Conservation (phyloP, 495 filamentous ascomycete genomes). For the Aspergillus incahuasiensis region DNA sequence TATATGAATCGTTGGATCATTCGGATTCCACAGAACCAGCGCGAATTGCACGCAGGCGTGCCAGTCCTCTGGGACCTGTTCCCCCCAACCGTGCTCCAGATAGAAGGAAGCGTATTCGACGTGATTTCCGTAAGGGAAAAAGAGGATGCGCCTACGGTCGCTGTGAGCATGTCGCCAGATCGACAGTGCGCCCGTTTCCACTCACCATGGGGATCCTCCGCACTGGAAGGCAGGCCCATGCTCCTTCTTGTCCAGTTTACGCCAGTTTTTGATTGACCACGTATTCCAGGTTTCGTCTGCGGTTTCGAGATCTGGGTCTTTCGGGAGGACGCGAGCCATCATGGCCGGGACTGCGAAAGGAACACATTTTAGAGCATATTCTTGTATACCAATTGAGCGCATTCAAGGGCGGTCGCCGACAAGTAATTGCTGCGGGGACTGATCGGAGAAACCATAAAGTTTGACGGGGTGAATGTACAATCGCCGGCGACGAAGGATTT, state of each 20-base stretch:
- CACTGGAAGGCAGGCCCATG: constrained; percentile 86
- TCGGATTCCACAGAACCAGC: constrained; percentile 88
- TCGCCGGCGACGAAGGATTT: not conserved
- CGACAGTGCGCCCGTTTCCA: constrained; percentile 4
- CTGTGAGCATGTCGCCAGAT: constrained; percentile 12
- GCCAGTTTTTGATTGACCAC: constrained; percentile 85
- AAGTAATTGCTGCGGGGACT: not conserved
- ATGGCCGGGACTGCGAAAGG: constrained; percentile 67
- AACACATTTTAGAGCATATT: constrained; percentile 17
- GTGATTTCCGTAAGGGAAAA: constrained; percentile 93
- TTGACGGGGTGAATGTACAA: not conserved
- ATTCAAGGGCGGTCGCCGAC: not conserved
- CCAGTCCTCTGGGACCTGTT: constrained; percentile 76
- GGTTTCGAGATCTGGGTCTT: constrained; percentile 69
- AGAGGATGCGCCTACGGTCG: constrained; percentile 71
- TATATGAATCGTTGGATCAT: constrained; percentile 73
- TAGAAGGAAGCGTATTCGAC: constrained; percentile 91
- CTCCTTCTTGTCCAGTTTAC: constrained; percentile 64
- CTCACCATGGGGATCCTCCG: constrained; percentile 83
- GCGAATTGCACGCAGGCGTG: constrained; percentile 95
- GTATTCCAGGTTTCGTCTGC: constrained; percentile 65
- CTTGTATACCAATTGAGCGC: not conserved
- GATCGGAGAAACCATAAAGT: not conserved
- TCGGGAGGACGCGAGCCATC: constrained; percentile 68
- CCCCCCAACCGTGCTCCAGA: constrained; percentile 84